Conservation (phyloP, 306 rosid genomes). For the Cicer judaicum region DNA sequence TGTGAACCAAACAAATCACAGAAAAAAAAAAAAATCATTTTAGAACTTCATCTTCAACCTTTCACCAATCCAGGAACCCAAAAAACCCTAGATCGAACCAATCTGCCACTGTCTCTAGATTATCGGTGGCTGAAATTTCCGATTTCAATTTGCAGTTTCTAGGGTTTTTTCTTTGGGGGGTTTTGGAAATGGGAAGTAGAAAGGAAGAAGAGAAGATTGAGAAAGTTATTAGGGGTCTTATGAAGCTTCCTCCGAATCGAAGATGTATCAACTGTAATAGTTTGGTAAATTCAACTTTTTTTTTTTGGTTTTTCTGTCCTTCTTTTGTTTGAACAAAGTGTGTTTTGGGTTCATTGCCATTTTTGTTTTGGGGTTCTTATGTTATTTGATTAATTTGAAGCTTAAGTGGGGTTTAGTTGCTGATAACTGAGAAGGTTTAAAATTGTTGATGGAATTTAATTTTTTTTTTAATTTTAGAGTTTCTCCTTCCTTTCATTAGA, state of each 20-base stretch:
- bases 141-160: conserved; percentile 40
- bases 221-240: conserved; percentile 86
- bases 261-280: conserved; percentile 84
- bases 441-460: background rate
- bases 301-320: background rate
- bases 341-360: conserved; percentile 10
- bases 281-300: conserved; percentile 51
- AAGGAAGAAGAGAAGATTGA: conserved; percentile 82
- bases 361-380: background rate
- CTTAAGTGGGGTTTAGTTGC: conserved; percentile 33
- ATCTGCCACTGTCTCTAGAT: conserved; percentile 23
- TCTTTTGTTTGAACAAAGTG: conserved; percentile 4
- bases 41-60: conserved; percentile 40
- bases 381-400: conserved; percentile 31
- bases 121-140: conserved; percentile 30
- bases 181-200: conserved; percentile 66
- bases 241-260: conserved; percentile 97
- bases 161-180: conserved; percentile 38
- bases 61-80: conserved; percentile 29
- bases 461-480: background rate
- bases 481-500: background rate
- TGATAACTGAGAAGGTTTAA: background rate
- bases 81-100: conserved; percentile 45
- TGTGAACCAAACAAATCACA: conserved; percentile 43
- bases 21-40: background rate